Percentiles rank a stretch among this genome's conserved stretches.
Conservation (phyloP, 192 early-diverging fungal genomes). For the Blastocladiella britannica region DNA sequence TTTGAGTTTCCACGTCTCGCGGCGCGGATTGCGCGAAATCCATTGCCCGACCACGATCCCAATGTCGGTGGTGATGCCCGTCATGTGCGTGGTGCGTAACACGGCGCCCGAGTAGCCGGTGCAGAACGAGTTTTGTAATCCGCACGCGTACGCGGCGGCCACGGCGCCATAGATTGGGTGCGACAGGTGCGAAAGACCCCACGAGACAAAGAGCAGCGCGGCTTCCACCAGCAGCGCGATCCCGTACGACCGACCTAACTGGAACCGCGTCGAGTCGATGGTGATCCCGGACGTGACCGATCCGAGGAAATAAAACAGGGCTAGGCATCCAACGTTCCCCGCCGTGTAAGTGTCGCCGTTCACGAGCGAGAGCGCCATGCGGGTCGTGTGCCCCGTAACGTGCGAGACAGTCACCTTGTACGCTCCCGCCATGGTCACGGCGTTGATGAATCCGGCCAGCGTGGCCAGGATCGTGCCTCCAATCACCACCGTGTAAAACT, state of each 20-base stretch:
- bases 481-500: conserved; percentile 29
- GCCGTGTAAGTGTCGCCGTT: conserved; percentile 19
- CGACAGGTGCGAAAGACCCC: conserved; percentile 6
- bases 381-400: conserved; percentile 27
- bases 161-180: conserved; percentile 26
- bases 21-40: conserved; percentile 18
- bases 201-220: conserved; percentile 19
- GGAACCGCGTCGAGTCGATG: conserved; percentile 34
- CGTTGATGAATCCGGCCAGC: conserved; percentile 41
- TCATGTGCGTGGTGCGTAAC: conserved; percentile 36
- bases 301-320: conserved; percentile 28
- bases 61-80: conserved; percentile 32
- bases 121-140: conserved; percentile 33
- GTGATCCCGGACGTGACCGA: conserved; percentile 25
- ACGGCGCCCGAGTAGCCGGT: conserved; percentile 30
- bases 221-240: conserved; percentile 19
- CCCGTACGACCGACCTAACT: conserved; percentile 25
- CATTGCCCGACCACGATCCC: conserved; percentile 36
- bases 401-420: conserved; percentile 15
- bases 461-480: conserved; percentile 23
- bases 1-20: conserved; percentile 29
- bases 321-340: conserved; percentile 19
- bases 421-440: conserved; percentile 29
- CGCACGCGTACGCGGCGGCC: conserved; percentile 34
- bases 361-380: conserved; percentile 21